Evolutionary conservation across 257 asterid genomes (phyloP).

Genomic region (Rauvolfia tetraphylla): DNA sequence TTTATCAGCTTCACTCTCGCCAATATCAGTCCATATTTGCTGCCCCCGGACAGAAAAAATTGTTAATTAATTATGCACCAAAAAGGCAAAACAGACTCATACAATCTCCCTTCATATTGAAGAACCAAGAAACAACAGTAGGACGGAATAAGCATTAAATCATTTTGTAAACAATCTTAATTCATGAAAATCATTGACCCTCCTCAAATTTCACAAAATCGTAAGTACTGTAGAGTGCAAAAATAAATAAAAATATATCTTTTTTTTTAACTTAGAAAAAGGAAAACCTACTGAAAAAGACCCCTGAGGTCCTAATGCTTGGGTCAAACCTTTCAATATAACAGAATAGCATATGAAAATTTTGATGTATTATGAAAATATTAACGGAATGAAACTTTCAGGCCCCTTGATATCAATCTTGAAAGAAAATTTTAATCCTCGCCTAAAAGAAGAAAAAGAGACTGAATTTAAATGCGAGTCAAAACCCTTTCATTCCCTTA

Average conservation of each 20-base stretch:
- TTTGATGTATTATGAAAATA: not conserved
- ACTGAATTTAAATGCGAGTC: not conserved
- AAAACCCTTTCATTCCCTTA: not conserved
- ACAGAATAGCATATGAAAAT: not conserved
- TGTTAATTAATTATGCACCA: not conserved
- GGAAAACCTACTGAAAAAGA: not conserved
- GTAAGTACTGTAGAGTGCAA: not conserved
- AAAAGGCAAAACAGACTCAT: not conserved
- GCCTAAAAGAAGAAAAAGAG: not conserved
- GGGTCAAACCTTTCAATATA: not conserved
- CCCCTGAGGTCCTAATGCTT: not conserved
- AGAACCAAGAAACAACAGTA: not conserved
- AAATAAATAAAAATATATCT: not conserved
- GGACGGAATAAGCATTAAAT: not conserved
- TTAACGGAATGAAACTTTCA: not conserved
- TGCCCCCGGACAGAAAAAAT: conserved; percentile 29
- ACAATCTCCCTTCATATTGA: not conserved
- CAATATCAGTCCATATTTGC: conserved; percentile 93
- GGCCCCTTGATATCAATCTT: not conserved
- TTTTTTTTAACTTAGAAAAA: not conserved
- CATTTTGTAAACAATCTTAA: not conserved
- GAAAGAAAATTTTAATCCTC: not conserved
- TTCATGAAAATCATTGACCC: not conserved
- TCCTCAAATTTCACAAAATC: not conserved
- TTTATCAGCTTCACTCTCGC: conserved; percentile 78